Conservation (phyloP, 495 filamentous ascomycete species). For the Xylaria intraflava region DNA sequence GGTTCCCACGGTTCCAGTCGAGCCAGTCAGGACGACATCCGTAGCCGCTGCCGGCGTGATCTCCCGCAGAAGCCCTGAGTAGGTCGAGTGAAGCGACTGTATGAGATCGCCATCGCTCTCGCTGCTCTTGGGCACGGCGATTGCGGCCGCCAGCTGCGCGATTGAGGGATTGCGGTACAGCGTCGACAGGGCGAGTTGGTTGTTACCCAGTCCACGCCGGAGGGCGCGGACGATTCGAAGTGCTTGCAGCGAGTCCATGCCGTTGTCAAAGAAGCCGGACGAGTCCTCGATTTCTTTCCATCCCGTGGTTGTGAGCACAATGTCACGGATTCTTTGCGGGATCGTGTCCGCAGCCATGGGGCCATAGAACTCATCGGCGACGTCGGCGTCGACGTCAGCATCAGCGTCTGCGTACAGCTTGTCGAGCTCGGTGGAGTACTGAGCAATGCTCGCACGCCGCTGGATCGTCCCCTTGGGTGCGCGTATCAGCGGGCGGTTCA, state of each 20-base stretch:
- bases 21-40: conserved; percentile 4
- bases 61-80: neutral
- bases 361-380: neutral
- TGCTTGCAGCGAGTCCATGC: conserved; percentile 46
- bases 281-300: conserved; percentile 10
- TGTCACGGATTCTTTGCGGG: neutral
- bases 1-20: conserved; percentile 6
- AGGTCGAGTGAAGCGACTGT: neutral
- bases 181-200: conserved; percentile 18
- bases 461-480: conserved; percentile 49
- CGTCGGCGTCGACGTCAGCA: conserved; percentile 9
- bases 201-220: conserved; percentile 14
- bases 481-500: conserved; percentile 42
- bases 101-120: neutral
- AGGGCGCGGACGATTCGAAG: conserved; percentile 24
- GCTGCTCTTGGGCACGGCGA: neutral
- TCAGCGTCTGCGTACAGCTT: conserved; percentile 30
- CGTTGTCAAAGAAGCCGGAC: conserved; percentile 28
- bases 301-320: neutral
- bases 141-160: conserved; percentile 17
- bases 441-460: conserved; percentile 31
- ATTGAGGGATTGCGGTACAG: conserved; percentile 30
- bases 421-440: conserved; percentile 47
- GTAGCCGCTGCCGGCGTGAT: neutral
- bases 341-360: neutral